A percentile compares a stretch with the other conserved stretches of the same genome.
Conservation (phyloP, 768 basidiomycete genomes). For the Leccinellum luteum region DNA sequence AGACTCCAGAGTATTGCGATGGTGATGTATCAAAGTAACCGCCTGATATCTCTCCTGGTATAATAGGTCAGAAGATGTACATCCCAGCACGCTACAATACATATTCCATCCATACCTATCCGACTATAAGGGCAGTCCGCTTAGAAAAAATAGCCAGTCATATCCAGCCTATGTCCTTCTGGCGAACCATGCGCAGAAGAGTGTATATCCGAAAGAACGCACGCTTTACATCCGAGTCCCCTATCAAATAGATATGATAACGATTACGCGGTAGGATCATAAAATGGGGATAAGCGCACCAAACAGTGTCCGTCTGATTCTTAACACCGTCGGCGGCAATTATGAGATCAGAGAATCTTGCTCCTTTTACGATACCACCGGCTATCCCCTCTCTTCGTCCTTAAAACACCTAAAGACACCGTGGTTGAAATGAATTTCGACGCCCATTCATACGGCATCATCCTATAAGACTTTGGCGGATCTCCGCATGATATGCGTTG, state of each 20-base stretch:
- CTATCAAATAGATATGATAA: constrained; percentile 5
- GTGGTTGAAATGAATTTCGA: constrained; percentile 18
- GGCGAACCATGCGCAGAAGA: constrained; percentile 25
- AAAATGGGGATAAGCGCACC: constrained; percentile 15
- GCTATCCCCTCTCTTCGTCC: constrained; percentile 7
- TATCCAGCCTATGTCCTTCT: constrained; percentile 15
- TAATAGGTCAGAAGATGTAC: constrained; percentile 17
- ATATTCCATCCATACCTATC: constrained; percentile 14
- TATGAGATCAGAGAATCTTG: constrained; percentile 17
- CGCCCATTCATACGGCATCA: constrained; percentile 18
- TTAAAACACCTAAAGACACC: constrained; percentile 19
- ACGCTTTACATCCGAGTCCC: constrained; percentile 18
- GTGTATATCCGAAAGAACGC: constrained; percentile 21
- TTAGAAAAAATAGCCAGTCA: constrained; percentile 13
- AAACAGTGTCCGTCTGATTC: constrained; percentile 12
- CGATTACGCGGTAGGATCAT: background rate
- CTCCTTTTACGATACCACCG: constrained; percentile 15
- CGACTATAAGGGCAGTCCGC: constrained; percentile 16
- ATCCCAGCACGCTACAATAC: constrained; percentile 5
- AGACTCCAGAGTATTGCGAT: background rate
- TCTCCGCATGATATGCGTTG: constrained; percentile 28
- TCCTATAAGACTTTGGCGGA: constrained; percentile 19
- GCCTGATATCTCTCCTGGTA: constrained; percentile 4
- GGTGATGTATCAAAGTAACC: background rate
- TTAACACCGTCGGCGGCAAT: constrained; percentile 28